Evolutionary conservation across 2,329 filamentous ascomycete species (phyloP), one percentile per base, ranked within the genome.

Genomic region (Arthroderma uncinatum): DNA sequence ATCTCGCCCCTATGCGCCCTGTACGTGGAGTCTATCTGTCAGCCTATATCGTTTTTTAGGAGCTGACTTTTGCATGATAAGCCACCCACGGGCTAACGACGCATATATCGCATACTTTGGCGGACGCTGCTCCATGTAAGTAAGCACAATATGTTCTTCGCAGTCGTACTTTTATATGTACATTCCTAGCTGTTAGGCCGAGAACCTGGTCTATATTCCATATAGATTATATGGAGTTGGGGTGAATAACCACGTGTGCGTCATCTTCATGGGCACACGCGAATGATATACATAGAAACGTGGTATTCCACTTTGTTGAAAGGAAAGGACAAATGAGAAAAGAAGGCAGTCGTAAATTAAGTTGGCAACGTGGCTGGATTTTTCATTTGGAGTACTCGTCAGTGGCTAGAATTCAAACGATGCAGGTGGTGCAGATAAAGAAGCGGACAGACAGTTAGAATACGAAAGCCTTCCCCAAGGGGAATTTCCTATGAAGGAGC

Each of bases 211-310:
- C 21, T 25, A 30, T 48, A 28, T 48, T 14, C 14, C 44, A 28
- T 30, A 25, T 21, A 3, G 12, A 7, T 16, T 30, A 48, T 28
- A 30, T 30, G 44, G 14, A 30, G 21, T 30, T 16, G 21, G 23
- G 9, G 39, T 4, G 12, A 48, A 48, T 25, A 34, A 34, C 21
- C 44, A 48, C 44, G 44, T 48, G 44, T 30, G 39, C 39, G 3
- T 48, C 44, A 28, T 12, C 4, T 16, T 39, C 14, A 25, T 21
- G 4, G 21, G 10, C 16, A 28, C 44, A 48, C 25, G 23, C 25
- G 23, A 48, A 48, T 48, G 44, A 48, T 16, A 48, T 16, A 48
- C 44, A 48, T 25, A 25, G 21, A 48, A 48, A 48, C 44, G 44
- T 48, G 44, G 44, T n/a, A 48, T 48, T 7, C 44, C 44, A 48